A percentile compares a stretch with the other conserved stretches of the same genome.
These are phyloP conservation scores for Melastoma candidum DNA, from an alignment of 441 rosid genomes.

Conservation along the genomic window DNA sequence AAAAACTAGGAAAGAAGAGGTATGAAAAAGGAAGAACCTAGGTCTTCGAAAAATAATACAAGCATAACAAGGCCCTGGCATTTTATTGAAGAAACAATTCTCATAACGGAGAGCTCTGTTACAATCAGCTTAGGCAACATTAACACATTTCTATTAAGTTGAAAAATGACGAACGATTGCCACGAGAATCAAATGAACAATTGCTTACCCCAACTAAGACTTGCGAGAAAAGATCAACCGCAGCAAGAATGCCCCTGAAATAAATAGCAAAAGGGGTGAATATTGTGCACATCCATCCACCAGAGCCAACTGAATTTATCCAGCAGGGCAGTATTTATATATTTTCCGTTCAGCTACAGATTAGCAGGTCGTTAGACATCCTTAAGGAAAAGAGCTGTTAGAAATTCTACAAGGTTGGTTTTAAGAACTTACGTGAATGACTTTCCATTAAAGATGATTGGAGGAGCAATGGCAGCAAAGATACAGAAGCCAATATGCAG, in stretches of 20 bases:
- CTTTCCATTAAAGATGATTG: conserved; percentile 75
- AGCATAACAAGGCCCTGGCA: neutral
- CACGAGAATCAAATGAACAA: neutral
- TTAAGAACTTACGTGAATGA: conserved; percentile 76
- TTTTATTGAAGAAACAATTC: neutral
- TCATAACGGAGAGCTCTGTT: no score
- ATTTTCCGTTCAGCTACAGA: no score
- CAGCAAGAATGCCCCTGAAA: conserved; percentile 87
- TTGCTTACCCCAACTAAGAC: conserved; percentile 71
- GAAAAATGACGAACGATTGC: neutral
- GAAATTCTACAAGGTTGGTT: neutral
- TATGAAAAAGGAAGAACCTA: neutral
- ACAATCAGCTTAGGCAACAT: no score
- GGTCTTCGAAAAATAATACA: neutral
- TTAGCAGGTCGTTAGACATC: no score
- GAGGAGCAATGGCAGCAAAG: conserved; percentile 94
- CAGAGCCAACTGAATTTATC: no score
- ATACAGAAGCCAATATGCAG: conserved; percentile 82
- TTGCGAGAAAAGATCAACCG: conserved; percentile 63
- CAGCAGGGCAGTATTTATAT: no score
- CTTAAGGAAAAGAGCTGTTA: no score
- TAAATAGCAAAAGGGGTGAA: neutral
- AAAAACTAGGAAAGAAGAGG: neutral
- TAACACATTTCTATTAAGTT: no score
- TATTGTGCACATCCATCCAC: no score